Evolutionary conservation across 495 filamentous ascomycete species (phyloP).

Genomic region (Eremomyces bilateralis): DNA sequence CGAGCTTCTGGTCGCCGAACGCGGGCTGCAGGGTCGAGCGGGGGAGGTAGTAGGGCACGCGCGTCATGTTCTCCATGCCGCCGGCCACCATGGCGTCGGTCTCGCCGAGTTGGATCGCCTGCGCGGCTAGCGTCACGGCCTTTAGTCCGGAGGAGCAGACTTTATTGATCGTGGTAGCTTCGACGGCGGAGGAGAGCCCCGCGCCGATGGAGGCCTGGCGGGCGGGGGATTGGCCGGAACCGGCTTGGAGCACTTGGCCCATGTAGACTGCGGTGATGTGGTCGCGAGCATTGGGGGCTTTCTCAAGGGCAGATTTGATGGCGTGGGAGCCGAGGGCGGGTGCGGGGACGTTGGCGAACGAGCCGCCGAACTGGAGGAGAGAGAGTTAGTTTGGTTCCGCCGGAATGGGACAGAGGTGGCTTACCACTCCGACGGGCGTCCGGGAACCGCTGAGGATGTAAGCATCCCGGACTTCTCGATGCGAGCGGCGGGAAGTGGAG

Average conservation of each 20-base stretch:
- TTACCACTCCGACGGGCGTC: slow-evolving; percentile 72
- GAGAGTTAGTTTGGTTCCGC: neutral
- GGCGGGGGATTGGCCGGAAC: slow-evolving; percentile 72
- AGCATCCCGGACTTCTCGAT: slow-evolving; percentile 65
- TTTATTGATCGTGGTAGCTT: slow-evolving; percentile 88
- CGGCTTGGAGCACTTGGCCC: slow-evolving; percentile 83
- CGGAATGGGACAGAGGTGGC: slow-evolving; percentile 4
- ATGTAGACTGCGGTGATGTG: slow-evolving; percentile 84
- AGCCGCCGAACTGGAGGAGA: slow-evolving; percentile 63
- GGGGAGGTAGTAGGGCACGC: slow-evolving; percentile 76
- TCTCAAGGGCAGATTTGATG: slow-evolving; percentile 70
- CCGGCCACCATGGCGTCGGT: slow-evolving; percentile 75
- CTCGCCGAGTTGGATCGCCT: slow-evolving; percentile 80
- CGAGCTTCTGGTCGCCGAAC: slow-evolving; percentile 66
- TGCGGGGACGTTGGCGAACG: slow-evolving; percentile 59
- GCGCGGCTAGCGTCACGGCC: slow-evolving; percentile 70
- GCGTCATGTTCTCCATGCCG: slow-evolving; percentile 94
- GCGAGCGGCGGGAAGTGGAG: too few relatives aligned
- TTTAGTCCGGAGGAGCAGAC: slow-evolving; percentile 92
- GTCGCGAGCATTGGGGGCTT: slow-evolving; percentile 53
- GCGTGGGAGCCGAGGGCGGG: slow-evolving; percentile 68
- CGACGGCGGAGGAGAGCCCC: slow-evolving; percentile 54
- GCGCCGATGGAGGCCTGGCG: slow-evolving; percentile 78
- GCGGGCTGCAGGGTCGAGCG: slow-evolving; percentile 53
- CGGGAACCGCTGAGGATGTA: slow-evolving; percentile 79